Evolutionary conservation across 164 flowering plant genomes (phyloP).

Genomic region (Taxillus chinensis): DNA sequence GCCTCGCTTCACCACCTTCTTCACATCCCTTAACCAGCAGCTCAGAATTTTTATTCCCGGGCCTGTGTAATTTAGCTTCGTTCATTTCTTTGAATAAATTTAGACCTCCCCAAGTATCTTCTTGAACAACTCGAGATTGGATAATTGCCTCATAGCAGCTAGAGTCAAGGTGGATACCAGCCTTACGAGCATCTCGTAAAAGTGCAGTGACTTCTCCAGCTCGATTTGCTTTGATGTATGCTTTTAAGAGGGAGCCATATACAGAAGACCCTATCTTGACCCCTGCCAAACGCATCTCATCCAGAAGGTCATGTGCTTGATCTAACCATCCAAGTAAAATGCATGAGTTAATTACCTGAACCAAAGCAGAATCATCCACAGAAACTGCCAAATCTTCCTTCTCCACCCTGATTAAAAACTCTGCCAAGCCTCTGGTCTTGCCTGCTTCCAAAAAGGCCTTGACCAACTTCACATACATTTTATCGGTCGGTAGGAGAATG

Average conservation of each 20-base stretch:
- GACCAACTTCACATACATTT: constrained; percentile 58
- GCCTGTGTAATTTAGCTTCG: constrained; percentile 55
- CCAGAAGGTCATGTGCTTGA: constrained; percentile 85
- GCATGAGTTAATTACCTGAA: constrained; percentile 71
- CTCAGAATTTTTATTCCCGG: constrained; percentile 46
- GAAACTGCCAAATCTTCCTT: constrained; percentile 61
- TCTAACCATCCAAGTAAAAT: constrained; percentile 80
- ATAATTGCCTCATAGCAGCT: constrained; percentile 71
- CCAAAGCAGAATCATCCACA: constrained; percentile 53
- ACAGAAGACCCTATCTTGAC: constrained; percentile 52
- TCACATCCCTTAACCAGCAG: constrained; percentile 43
- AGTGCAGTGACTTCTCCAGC: constrained; percentile 45
- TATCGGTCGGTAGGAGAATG: constrained; percentile 79
- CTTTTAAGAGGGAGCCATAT: constrained; percentile 71
- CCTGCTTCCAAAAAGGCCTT: constrained; percentile 73
- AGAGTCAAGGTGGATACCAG: constrained; percentile 78
- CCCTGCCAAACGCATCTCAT: constrained; percentile 79
- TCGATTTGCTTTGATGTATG: constrained; percentile 62
- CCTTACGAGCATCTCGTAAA: constrained; percentile 66
- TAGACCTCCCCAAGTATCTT: constrained; percentile 72
- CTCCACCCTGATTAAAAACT: constrained; percentile 65
- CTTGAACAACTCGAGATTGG: constrained; percentile 47
- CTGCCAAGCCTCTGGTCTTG: constrained; percentile 59
- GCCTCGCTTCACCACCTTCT: constrained; percentile 39
- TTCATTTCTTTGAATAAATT: constrained; percentile 88